Base-by-base conservation (phyloP, 2,329 filamentous ascomycete species). In the Chrysoporthe cubensis region DNA sequence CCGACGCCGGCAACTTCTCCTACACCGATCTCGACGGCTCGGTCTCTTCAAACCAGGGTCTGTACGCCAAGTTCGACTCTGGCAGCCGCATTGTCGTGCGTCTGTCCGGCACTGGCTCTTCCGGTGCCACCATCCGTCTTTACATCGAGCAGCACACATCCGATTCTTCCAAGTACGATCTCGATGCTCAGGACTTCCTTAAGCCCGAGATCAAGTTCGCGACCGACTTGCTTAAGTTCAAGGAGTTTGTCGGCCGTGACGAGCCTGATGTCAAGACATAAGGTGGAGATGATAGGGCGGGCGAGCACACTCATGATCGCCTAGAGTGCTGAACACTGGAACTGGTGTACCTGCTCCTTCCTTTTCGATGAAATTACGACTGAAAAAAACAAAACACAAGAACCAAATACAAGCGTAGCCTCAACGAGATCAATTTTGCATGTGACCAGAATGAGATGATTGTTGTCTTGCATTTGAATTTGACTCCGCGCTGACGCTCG, bases 1-100 rank as follows among this genome's bases (percentile, higher is more conserved):
- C 89, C 62, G 92, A 96, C 75, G 95, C 94, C 7, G 96, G 94
- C 72, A 94, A 99, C 86, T 99, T 99, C 81, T 93, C 93, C 43
- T 99, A 99, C 87, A 98, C 93, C 9, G 96, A 99, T 77, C 90
- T 99, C n/a, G 96, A 99, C 76, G 96, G 95, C 70, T 97, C 93
- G 72, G 93, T 98, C 65, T 91, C 93, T 76, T 93, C 94, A 78
- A 96, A 97, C 85, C 96, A 99, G 84, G 96, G 96, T 72, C 89
- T 99, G 74, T 99, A 92, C 78, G 92, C 94, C 78, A 92, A 92
- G 80, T 98, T 98, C 81, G 93, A 94, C 66, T 94, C 96, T 68
- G 95, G 95, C 71, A 97, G 93, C 83, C 91, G 96, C 73, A 95
- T 98, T 70, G 94, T 99, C 64, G 94, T 98, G 68, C 92, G 96